Evolutionary conservation across 2,329 filamentous ascomycete species (phyloP).

Genomic region (Biscogniauxia marginata): DNA sequence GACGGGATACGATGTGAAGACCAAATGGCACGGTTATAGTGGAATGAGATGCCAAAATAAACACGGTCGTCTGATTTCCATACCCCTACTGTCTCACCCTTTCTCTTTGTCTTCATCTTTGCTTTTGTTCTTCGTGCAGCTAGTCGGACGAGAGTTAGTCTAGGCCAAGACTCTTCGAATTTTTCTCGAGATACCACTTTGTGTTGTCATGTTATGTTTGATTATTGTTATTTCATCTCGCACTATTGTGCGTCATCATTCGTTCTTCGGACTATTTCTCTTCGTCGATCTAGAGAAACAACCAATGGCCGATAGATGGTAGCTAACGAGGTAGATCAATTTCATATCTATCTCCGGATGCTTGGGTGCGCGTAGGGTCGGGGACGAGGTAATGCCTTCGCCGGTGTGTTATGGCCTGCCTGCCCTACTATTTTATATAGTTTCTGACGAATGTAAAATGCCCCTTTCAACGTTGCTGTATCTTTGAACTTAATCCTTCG

Average conservation of each 20-base stretch:
- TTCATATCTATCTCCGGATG: too few species aligned
- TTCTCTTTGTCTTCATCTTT: not conserved
- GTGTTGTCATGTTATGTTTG: slow-evolving; percentile 13
- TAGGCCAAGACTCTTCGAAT: slow-evolving; percentile 21
- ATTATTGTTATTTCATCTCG: not conserved
- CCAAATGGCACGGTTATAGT: not conserved
- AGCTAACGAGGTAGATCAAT: too few species aligned
- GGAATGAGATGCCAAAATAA: not conserved
- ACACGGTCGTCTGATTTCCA: not conserved
- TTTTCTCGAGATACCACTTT: slow-evolving; percentile 29
- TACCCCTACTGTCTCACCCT: not conserved
- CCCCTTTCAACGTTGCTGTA: too few species aligned
- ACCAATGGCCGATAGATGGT: too few species aligned
- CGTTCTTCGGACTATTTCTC: too few species aligned
- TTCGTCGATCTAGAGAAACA: too few species aligned
- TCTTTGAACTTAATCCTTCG: not conserved
- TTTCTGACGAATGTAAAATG: slow-evolving; percentile 4
- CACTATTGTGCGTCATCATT: too few species aligned
- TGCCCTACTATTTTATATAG: not conserved
- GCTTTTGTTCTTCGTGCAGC: not conserved
- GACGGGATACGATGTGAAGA: not conserved
- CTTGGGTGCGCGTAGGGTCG: too few species aligned
- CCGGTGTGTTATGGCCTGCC: not conserved
- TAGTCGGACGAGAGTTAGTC: slow-evolving; percentile 10
- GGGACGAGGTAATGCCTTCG: too few species aligned